These are phyloP conservation scores for Aegilops longissima DNA, from an alignment of 176 grass and related monocot genomes.

Conservation along the genomic window DNA sequence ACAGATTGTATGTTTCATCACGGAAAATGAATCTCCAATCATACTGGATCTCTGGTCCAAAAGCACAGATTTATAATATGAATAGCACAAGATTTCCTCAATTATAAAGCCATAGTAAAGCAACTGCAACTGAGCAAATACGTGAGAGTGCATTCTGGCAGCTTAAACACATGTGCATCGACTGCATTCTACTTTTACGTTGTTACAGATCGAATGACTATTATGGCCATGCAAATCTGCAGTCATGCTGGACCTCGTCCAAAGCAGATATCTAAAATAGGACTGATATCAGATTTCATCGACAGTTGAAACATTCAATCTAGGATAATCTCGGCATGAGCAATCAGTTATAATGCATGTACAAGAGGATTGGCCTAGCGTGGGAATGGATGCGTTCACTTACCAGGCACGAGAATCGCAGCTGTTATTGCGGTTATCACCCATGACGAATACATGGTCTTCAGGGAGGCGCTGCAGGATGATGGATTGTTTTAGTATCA, in stretches of 20 bases:
- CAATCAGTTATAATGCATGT: conserved; percentile 12
- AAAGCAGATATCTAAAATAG: neutral
- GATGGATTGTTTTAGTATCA: conserved; percentile 12
- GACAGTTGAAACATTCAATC: neutral
- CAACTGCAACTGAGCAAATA: neutral
- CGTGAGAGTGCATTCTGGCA: neutral
- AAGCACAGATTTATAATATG: neutral
- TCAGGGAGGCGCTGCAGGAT: conserved; percentile 49
- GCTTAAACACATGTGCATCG: neutral
- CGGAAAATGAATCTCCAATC: neutral
- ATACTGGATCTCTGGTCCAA: neutral
- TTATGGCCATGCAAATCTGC: neutral
- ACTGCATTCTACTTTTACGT: neutral
- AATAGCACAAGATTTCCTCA: neutral
- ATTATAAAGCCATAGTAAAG: neutral
- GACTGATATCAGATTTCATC: neutral
- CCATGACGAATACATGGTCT: conserved; percentile 55
- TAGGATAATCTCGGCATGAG: neutral
- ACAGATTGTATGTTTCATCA: neutral
- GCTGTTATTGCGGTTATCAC: conserved; percentile 54
- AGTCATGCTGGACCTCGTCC: neutral
- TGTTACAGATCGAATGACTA: neutral
- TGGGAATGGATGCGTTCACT: neutral
- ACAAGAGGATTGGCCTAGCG: neutral
- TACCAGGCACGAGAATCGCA: conserved; percentile 58